Evolutionary conservation across 176 grass and related monocot genomes (phyloP), one percentile per base, ranked within the genome.

Genomic region (Oryza punctata): DNA sequence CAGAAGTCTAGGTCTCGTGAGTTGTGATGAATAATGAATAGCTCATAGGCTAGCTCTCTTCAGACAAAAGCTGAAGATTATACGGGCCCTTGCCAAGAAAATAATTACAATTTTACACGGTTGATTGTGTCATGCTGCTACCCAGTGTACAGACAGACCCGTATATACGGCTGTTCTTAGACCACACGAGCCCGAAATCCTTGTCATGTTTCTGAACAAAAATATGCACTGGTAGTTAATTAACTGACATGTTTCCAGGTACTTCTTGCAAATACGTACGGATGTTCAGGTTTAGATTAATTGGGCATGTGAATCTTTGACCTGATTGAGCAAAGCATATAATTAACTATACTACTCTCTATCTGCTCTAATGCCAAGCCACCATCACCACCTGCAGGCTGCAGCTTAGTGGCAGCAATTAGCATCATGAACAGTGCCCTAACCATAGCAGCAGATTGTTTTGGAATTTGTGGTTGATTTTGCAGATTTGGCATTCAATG

Each of bases 41-140:
- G n/a, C n/a, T 61, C 57, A 24, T 24, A 24, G n/a, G 21, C 6
- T 57, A 57, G 52, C n/a, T 61, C 37, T 61, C 57, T 52, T n/a
- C 18, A n/a, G 76, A 76, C 78, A 81, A 69, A 12, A 21, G 6
- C 27, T 57, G 72, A 76, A 63, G 85, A 63, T 70, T 86, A 57
- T 18, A 67, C 44, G 77, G 52, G 19, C 52, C 5, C 19, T 57
- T 57, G 52, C 52, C 19, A 21, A 57, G 9, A 50, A 57, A 7
- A 14, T 47, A 57, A 19, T 57, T 57, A 76, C 19, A 57, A 57
- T 7, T 29, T 41, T 12, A 29, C 49, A 28, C 3, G 16, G 65
- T 67, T 73, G 65, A 69, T 28, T 29, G 30, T 27, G 49, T 82
- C 85, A 77, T 82, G 72, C 72, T 82, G 85, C 71, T 63, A 28